Conservation (phyloP, 1,139 yeast genomes). For the Scheffersomyces cryptocercus region DNA sequence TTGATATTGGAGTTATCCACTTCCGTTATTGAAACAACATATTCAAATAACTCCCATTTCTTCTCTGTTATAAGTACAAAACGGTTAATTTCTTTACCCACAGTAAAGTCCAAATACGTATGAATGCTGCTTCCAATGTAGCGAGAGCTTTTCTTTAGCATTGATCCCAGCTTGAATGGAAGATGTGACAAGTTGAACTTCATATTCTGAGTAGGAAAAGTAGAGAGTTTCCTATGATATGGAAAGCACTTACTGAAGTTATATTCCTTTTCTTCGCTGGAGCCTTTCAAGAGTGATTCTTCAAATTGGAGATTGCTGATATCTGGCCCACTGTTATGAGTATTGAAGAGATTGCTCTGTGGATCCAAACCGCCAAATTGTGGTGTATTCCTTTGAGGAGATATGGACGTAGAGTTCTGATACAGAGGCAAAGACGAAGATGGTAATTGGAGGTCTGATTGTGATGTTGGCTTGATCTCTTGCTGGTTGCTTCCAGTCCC, state of each 20-base stretch:
- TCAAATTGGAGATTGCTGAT: constrained; percentile 16
- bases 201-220: constrained; percentile 63
- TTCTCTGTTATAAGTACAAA: constrained; percentile 67
- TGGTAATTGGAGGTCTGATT: neutral
- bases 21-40: constrained; percentile 24
- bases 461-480: too few species aligned
- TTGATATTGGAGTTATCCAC: constrained; percentile 31
- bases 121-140: constrained; percentile 66
- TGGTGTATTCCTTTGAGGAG: constrained; percentile 5
- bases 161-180: constrained; percentile 40
- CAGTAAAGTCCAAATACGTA: constrained; percentile 27
- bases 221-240: constrained; percentile 65
- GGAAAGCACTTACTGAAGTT: constrained; percentile 83
- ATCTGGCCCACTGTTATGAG: neutral
- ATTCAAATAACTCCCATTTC: constrained; percentile 71
- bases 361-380: neutral
- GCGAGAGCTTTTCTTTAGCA: constrained; percentile 42
- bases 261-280: constrained; percentile 55
- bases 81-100: constrained; percentile 52
- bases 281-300: constrained; percentile 21
- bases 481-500: neutral
- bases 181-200: constrained; percentile 40
- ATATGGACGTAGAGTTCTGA: constrained; percentile 3
- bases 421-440: neutral
- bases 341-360: neutral